phyloP scores from a whole-genome alignment of 2,329 filamentous ascomycete genomes.

The Capronia epimyces region DNA sequence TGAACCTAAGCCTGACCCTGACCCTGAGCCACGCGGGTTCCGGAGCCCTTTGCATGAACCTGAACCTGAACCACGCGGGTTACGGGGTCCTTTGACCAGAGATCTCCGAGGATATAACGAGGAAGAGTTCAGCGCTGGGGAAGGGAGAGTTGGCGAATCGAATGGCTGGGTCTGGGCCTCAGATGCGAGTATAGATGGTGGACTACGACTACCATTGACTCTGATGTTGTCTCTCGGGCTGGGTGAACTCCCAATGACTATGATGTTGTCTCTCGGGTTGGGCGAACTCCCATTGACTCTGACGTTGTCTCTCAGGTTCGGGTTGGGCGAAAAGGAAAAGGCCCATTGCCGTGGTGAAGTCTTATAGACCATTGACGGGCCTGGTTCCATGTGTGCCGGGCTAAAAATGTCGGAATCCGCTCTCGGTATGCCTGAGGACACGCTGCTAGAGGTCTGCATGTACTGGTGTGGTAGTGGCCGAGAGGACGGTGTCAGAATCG shows the following conservation, averaged over 20 bases:
- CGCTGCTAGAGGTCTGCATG: constrained; percentile 4
- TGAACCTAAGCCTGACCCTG: no score
- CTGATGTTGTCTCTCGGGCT: neutral
- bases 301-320: neutral
- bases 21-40: no score
- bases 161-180: neutral
- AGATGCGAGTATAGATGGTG: constrained; percentile 7
- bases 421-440: constrained; percentile 9
- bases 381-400: neutral
- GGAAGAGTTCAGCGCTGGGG: constrained; percentile 12
- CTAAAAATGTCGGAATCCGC: constrained; percentile 19
- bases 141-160: constrained; percentile 19
- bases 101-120: constrained; percentile 17
- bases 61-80: neutral
- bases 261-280: neutral
- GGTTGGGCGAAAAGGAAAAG: neutral
- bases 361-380: neutral
- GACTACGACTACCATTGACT: constrained; percentile 1
- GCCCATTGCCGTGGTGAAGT: constrained; percentile 11
- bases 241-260: neutral
- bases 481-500: constrained; percentile 13
- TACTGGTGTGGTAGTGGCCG: constrained; percentile 11
- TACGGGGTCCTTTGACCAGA: constrained; percentile 22
- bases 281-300: neutral
- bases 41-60: no score